Evolutionary conservation across 1,284 basidiomycete genomes (phyloP).

Genomic region (Pseudozyma flocculosa): DNA sequence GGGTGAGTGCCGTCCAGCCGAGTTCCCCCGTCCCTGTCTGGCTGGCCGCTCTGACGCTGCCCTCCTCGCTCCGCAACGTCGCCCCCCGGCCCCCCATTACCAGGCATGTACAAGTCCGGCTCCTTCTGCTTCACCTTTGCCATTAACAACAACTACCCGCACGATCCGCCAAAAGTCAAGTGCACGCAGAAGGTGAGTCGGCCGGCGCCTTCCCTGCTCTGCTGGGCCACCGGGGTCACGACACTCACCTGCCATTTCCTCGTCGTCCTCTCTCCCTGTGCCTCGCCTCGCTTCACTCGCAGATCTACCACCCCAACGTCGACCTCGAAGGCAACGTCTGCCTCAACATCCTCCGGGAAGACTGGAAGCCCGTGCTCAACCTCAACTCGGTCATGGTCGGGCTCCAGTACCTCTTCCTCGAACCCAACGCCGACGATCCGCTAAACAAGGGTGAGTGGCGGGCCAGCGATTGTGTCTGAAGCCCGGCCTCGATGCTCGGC

Average conservation of each 20-base stretch:
- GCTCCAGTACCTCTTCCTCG: slow-evolving; percentile 94
- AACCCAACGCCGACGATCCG: slow-evolving; percentile 97
- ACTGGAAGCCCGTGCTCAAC: slow-evolving; percentile 99
- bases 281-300: not conserved
- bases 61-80: too few species aligned
- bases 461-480: slow-evolving; percentile 19
- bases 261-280: not conserved
- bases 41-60: not conserved
- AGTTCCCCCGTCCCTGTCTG: not conserved
- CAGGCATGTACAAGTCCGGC: slow-evolving; percentile 97
- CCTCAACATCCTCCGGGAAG: slow-evolving; percentile 91
- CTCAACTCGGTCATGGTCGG: slow-evolving; percentile 97
- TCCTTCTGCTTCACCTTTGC: slow-evolving; percentile 88
- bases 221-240: too few species aligned
- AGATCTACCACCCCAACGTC: slow-evolving; percentile 99
- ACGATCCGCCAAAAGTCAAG: slow-evolving; percentile 98
- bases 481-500: too few species aligned
- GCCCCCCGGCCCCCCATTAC: too few species aligned
- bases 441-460: slow-evolving; percentile 81
- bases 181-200: slow-evolving; percentile 82
- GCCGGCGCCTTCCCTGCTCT: too few species aligned
- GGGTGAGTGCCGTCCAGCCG: slow-evolving; percentile 63
- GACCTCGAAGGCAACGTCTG: slow-evolving; percentile 91
- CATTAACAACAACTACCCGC: slow-evolving; percentile 97
- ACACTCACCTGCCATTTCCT: not conserved